These are phyloP conservation scores for Elsinoe ampelina DNA, from an alignment of 2,329 filamentous ascomycete genomes.

Conservation along the genomic window DNA sequence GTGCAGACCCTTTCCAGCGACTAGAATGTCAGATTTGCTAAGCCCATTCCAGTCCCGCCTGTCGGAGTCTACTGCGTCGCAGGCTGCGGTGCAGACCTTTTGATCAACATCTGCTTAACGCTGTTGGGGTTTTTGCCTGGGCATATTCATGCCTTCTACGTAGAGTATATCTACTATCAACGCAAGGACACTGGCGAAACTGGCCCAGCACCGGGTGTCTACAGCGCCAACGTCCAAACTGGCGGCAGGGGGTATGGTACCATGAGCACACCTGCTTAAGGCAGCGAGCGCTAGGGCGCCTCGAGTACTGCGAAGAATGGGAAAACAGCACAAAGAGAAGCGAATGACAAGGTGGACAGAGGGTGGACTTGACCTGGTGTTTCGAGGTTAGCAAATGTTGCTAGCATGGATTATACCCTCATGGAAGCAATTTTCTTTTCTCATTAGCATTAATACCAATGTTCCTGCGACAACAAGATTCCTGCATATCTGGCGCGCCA, in stretches of 20 bases:
- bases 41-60: slow-evolving; percentile 33
- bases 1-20: slow-evolving; percentile 12
- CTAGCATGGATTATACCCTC: no score
- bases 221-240: slow-evolving; percentile 61
- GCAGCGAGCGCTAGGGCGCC: no score
- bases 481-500: no score
- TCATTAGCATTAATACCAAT: no score
- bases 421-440: no score
- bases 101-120: slow-evolving; percentile 42
- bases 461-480: no score
- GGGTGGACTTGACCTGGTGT: no score
- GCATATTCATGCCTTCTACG: slow-evolving; percentile 68
- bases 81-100: slow-evolving; percentile 41
- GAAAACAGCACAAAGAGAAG: neutral
- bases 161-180: slow-evolving; percentile 76
- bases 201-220: slow-evolving; percentile 61
- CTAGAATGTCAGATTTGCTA: neutral
- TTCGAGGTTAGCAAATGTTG: no score
- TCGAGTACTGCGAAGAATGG: no score
- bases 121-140: slow-evolving; percentile 58
- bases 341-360: neutral
- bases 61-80: slow-evolving; percentile 40
- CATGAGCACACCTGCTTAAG: slow-evolving; percentile 33
- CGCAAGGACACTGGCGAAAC: slow-evolving; percentile 54
- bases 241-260: slow-evolving; percentile 42